A percentile compares a stretch with the other conserved stretches of the same genome.
Conservation (phyloP, 75 land plant genomes). For the Pinus albicaulis region DNA sequence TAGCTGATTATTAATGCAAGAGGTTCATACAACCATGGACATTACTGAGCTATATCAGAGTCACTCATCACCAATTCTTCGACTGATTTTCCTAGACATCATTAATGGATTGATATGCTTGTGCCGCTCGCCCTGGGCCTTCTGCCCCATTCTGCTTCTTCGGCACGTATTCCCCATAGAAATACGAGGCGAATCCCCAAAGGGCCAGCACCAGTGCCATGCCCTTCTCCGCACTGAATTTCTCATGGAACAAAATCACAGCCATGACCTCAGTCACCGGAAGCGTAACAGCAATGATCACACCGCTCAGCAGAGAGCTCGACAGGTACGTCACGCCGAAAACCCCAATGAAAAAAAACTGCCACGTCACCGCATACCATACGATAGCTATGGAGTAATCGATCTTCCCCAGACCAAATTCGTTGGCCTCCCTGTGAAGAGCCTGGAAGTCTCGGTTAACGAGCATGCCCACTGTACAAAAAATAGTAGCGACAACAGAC, state of each 20-base stretch:
- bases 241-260: conserved; percentile 22
- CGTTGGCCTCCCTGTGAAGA: conserved; percentile 14
- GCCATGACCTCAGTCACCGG: conserved; percentile 21
- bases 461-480: conserved; percentile 24
- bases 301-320: conserved; percentile 20
- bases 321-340: conserved; percentile 13
- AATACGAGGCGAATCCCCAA: conserved; percentile 25
- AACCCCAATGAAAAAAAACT: conserved; percentile 17
- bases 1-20: too few relatives aligned
- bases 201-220: conserved; percentile 20
- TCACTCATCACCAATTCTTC: too few relatives aligned
- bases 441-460: conserved; percentile 18
- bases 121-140: too few relatives aligned
- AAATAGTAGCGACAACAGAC: conserved; percentile 10
- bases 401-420: conserved; percentile 10
- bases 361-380: conserved; percentile 9
- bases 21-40: too few relatives aligned
- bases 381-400: conserved; percentile 17
- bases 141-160: too few relatives aligned
- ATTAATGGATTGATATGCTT: too few relatives aligned
- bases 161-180: conserved; percentile 2
- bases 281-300: conserved; percentile 9
- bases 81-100: too few relatives aligned
- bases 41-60: too few relatives aligned
- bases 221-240: conserved; percentile 17